Conservation (phyloP, 306 rosid genomes). For the Cucurbita ficifolia region DNA sequence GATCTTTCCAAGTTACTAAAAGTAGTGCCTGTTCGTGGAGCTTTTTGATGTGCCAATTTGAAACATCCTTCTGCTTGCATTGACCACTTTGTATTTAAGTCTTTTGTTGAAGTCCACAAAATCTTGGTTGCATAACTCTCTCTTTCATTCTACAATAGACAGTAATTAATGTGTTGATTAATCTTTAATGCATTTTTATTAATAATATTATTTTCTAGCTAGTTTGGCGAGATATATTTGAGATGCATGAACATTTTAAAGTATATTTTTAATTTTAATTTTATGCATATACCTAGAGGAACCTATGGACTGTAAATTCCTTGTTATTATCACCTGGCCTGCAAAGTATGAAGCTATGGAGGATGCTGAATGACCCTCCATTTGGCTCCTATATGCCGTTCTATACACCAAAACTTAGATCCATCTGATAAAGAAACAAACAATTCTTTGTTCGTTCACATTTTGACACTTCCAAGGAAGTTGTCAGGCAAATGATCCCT, state of each 20-base stretch:
- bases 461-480: neutral
- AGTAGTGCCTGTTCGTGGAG: conserved; percentile 28
- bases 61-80: neutral
- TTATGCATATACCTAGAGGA: neutral
- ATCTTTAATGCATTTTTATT: no score
- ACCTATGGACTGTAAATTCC: neutral
- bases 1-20: conserved; percentile 69
- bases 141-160: neutral
- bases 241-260: neutral
- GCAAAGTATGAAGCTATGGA: neutral
- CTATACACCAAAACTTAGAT: neutral
- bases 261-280: no score
- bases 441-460: neutral
- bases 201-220: neutral
- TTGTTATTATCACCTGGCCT: conserved; percentile 1
- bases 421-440: neutral
- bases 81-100: neutral
- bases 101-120: neutral
- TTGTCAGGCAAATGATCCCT: neutral
- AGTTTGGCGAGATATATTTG: neutral
- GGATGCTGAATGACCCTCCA: neutral
- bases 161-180: no score
- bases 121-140: neutral
- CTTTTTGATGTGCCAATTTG: conserved; percentile 12
- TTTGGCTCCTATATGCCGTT: neutral